Evolutionary conservation across 2,329 filamentous ascomycete species (phyloP).

Genomic region (Hortaea sp.): DNA sequence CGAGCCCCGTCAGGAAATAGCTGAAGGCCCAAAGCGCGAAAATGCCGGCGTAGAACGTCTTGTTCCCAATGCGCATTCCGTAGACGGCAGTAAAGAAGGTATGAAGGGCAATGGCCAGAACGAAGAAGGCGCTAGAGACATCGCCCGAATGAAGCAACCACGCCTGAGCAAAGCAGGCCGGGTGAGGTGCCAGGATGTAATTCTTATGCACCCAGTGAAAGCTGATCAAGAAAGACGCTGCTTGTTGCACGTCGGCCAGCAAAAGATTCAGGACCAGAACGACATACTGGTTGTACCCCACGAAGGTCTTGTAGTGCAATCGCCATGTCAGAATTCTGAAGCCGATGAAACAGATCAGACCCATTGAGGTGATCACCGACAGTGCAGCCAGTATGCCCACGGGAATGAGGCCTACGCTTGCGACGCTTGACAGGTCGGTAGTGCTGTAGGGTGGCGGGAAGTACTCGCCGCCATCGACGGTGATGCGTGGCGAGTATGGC

Average conservation of each 20-base stretch:
- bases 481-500: constrained; percentile 13
- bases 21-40: constrained; percentile 48
- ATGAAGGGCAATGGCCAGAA: constrained; percentile 55
- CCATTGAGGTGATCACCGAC: constrained; percentile 19
- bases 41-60: constrained; percentile 42
- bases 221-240: constrained; percentile 54
- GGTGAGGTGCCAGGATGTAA: constrained; percentile 43
- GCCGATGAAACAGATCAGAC: constrained; percentile 22
- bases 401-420: constrained; percentile 20
- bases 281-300: constrained; percentile 52
- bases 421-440: constrained; percentile 8
- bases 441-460: constrained; percentile 23
- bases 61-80: constrained; percentile 42
- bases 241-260: constrained; percentile 57
- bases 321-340: constrained; percentile 22
- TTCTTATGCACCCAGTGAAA: constrained; percentile 47
- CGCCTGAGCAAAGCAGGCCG: constrained; percentile 55
- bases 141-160: constrained; percentile 60
- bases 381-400: constrained; percentile 20
- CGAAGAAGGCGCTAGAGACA: constrained; percentile 56
- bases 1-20: constrained; percentile 47
- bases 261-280: constrained; percentile 61
- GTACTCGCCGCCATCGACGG: constrained; percentile 14
- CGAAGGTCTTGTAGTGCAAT: constrained; percentile 20
- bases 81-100: constrained; percentile 55